These are phyloP conservation scores for Chaetomium sp. DNA, from an alignment of 2,329 filamentous ascomycete species.

Conservation along the genomic window DNA sequence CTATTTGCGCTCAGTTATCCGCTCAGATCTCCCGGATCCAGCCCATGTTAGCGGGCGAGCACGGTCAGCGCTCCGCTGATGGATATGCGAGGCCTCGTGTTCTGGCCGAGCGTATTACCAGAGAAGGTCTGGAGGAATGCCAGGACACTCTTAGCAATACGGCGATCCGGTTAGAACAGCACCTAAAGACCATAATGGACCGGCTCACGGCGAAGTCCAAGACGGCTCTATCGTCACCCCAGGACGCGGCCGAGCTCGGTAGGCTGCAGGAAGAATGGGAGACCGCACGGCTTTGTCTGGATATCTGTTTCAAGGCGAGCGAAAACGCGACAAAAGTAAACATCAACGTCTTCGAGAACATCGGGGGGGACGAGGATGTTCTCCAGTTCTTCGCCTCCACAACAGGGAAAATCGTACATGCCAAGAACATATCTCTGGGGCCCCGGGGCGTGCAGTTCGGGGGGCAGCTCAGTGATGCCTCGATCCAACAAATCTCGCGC, in stretches of 20 bases:
- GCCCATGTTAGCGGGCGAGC: slow-evolving; percentile 19
- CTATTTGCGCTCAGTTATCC: slow-evolving; percentile 41
- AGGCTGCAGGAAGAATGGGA: slow-evolving; percentile 44
- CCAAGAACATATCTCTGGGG: slow-evolving; percentile 15
- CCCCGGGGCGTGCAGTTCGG: slow-evolving; percentile 17
- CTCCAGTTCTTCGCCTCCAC: slow-evolving; percentile 25
- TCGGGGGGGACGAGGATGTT: slow-evolving; percentile 15
- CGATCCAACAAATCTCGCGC: slow-evolving; percentile 21
- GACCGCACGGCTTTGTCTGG: slow-evolving; percentile 28
- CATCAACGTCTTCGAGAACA: slow-evolving; percentile 20
- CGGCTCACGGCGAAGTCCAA: slow-evolving; percentile 40
- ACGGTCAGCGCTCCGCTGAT: slow-evolving; percentile 12
- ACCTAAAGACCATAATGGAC: slow-evolving; percentile 31
- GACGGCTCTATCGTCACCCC: slow-evolving; percentile 34
- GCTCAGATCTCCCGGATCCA: slow-evolving; percentile 39
- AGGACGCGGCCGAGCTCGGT: slow-evolving; percentile 39
- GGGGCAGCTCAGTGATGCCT: slow-evolving; percentile 21
- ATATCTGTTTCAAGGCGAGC: slow-evolving; percentile 22
- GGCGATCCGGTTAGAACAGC: slow-evolving; percentile 12
- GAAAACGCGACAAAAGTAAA: slow-evolving; percentile 14
- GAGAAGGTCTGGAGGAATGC: slow-evolving; percentile 41
- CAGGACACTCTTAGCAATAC: slow-evolving; percentile 39
- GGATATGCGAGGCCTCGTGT: slow-evolving; percentile 12
- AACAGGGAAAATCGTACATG: slow-evolving; percentile 17
- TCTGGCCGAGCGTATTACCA: slow-evolving; percentile 38